Evolutionary conservation across 306 rosid genomes (phyloP).

Genomic region (Argentina anserina): DNA sequence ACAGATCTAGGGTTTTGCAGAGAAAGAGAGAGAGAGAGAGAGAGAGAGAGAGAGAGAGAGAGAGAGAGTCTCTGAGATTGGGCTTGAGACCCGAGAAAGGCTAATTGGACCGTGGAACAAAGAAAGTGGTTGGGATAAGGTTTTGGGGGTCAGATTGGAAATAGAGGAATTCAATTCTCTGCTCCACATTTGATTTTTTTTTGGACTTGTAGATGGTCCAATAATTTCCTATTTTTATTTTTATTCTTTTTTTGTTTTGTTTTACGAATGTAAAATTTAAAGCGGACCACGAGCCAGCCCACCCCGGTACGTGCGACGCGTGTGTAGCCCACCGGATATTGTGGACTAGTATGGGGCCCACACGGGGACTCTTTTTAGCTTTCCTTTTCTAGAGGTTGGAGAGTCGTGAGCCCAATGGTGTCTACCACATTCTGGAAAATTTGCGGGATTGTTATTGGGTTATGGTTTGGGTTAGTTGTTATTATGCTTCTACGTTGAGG

Average conservation of each 20-base stretch:
- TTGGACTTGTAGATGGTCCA: conserved; percentile 57
- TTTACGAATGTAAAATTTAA: background rate
- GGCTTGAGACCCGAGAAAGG: conserved; percentile 86
- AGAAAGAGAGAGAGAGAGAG: background rate
- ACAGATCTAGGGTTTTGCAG: conserved; percentile 76
- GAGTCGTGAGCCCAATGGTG: conserved; percentile 22
- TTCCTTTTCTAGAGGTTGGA: background rate
- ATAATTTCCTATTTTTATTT: conserved; percentile 24
- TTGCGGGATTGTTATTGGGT: too few species aligned
- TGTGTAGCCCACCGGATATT: conserved; percentile 30
- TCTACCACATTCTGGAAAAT: background rate
- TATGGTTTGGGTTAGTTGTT: too few species aligned
- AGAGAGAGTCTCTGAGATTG: too few species aligned
- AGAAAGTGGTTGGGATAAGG: conserved; percentile 37
- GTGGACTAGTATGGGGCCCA: conserved; percentile 37
- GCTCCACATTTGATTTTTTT: conserved; percentile 31
- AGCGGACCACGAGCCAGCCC: conserved; percentile 36
- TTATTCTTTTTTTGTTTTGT: background rate
- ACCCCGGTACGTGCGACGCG: conserved; percentile 16
- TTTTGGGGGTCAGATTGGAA: conserved; percentile 19
- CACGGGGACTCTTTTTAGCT: background rate
- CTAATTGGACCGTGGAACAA: conserved; percentile 74
- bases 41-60: conserved; percentile 30
- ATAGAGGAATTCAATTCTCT: conserved; percentile 10
- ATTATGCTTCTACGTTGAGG: too few species aligned